Evolutionary conservation across 192 early-diverging fungal species (phyloP).

Genomic region (Martensiomyces pterosporus): DNA sequence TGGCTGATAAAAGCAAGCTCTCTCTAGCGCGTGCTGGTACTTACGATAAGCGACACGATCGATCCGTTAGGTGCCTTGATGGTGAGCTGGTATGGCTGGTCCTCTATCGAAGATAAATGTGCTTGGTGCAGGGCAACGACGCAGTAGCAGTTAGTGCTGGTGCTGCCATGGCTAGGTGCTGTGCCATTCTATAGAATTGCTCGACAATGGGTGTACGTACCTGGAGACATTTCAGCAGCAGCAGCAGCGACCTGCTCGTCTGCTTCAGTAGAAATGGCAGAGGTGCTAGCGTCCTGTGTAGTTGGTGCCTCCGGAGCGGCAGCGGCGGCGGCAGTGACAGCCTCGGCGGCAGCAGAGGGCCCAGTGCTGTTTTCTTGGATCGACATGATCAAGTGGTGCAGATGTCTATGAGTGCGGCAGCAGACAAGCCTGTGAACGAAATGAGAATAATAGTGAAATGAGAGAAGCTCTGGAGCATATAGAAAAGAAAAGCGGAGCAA

Average conservation of each 20-base stretch:
- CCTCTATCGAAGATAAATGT: slow-evolving; percentile 19
- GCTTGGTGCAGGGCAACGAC: too few species aligned
- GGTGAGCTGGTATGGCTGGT: slow-evolving; percentile 31
- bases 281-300: background rate
- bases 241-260: background rate
- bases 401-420: too few species aligned
- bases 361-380: slow-evolving; percentile 13
- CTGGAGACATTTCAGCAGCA: slow-evolving; percentile 2
- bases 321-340: slow-evolving; percentile 1
- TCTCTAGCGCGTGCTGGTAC: too few species aligned
- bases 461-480: too few species aligned
- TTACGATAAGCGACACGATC: slow-evolving; percentile 22
- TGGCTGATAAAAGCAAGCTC: too few species aligned
- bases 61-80: slow-evolving; percentile 47
- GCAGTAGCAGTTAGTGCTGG: too few species aligned
- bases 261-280: background rate
- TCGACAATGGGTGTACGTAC: too few species aligned
- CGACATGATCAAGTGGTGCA: too few species aligned
- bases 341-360: background rate
- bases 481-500: slow-evolving; percentile 4
- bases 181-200: too few species aligned
- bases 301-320: background rate
- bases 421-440: too few species aligned
- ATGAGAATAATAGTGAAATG: too few species aligned
- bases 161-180: too few species aligned